phyloP scores from a whole-genome alignment of 805 yeast genomes.

The Blastobotrys chiropterorum region DNA sequence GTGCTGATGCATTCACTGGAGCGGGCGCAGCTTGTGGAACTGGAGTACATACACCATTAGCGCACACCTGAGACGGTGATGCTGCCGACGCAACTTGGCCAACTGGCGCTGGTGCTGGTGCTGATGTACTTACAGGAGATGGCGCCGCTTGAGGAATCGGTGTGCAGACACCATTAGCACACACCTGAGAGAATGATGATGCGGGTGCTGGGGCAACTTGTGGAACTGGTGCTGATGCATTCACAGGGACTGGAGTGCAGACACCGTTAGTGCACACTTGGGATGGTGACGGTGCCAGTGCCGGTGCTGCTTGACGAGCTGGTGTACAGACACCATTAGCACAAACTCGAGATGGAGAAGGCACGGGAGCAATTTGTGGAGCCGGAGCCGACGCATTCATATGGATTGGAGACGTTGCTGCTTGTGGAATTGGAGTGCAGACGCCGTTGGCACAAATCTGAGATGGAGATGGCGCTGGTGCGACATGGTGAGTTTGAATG shows the following conservation, averaged over 20 bases:
- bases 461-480: not conserved
- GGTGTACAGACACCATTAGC: too few relatives aligned
- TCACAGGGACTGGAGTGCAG: slow-evolving; percentile 3
- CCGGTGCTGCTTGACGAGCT: too few relatives aligned
- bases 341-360: too few relatives aligned
- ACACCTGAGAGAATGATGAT: not conserved
- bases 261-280: not conserved
- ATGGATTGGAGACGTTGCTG: not conserved
- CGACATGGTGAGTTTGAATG: not conserved
- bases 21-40: not conserved
- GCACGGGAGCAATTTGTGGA: not conserved
- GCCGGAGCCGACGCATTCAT: not conserved
- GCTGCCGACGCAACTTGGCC: not conserved
- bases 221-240: not conserved
- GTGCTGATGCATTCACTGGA: not conserved
- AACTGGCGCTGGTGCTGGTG: slow-evolving; percentile 2
- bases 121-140: not conserved
- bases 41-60: not conserved
- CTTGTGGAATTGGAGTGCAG: not conserved
- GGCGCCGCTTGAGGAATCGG: not conserved
- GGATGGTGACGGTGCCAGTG: slow-evolving; percentile 7
- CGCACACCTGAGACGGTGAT: not conserved
- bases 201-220: too few relatives aligned
- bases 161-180: not conserved
- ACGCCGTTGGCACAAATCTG: not conserved